Evolutionary conservation across 2,329 filamentous ascomycete genomes (phyloP), one percentile per base, ranked within the genome.

Genomic region (Leptographium radiaticola): DNA sequence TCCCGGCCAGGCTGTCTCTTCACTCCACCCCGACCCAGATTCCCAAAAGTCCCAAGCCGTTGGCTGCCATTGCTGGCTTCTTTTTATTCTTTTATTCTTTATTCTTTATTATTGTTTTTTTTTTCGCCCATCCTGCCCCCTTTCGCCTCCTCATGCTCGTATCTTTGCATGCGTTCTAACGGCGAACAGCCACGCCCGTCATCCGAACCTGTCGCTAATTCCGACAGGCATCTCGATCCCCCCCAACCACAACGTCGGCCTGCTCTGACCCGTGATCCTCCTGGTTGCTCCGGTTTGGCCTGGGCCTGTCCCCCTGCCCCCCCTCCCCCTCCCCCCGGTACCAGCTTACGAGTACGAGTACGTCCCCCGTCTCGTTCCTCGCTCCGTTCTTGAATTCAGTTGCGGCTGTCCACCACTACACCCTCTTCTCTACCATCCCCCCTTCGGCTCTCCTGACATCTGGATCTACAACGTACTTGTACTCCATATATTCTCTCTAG

Each of bases 121-220:
- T 8, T 49, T 39, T 40, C 44, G 9, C 4, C 9, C 43, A 25
- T 45, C 43, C 20, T 45, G 10, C 20, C 20, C 20, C n/a, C 20
- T 45, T 45, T n/a, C n/a, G 25, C 25, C 25, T 25, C 4, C n/a
- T 45, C 13, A 4, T 45, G 10, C 31, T 54, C 44, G 12, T 48
- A 18, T 48, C 49, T 55, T 42, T 51, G 39, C 49, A 25, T n/a
- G 33, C 49, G 40, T 49, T 49, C 40, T 20, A 40, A 40, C 36
- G 31, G 46, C 34, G 34, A 34, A 34, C 46, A 34, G 25, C 25
- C 25, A 25, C 25, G 25, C 25, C 25, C 25, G 25, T 25, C 25
- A 25, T 25, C 25, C 25, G 25, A 25, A 25, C 25, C 25, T 25
- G 25, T 25, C 25, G 25, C 25, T 25, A 25, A 25, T 25, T 25